Evolutionary conservation across 345 rosid genomes (phyloP).

Genomic region (Rhizophora apiculata): DNA sequence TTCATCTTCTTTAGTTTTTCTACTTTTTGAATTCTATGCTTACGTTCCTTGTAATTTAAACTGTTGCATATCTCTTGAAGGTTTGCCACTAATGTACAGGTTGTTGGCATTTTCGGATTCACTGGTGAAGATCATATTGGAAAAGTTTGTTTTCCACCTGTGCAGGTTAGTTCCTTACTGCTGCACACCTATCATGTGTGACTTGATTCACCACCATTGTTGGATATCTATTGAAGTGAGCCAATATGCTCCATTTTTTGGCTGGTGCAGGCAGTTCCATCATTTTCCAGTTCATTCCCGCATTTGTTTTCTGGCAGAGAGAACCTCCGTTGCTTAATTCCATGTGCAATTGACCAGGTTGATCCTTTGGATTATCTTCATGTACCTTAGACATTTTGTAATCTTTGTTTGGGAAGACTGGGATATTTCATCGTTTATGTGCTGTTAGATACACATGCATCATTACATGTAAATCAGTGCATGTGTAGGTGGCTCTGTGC

Average conservation of each 20-base stretch:
- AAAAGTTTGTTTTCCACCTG: constrained; percentile 88
- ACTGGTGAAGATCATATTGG: constrained; percentile 93
- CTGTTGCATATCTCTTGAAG: neutral
- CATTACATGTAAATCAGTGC: too few relatives aligned
- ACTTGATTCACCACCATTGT: neutral
- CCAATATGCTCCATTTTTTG: constrained; percentile 1
- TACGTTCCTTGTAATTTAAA: neutral
- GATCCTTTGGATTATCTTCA: constrained; percentile 2
- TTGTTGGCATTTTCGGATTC: constrained; percentile 86
- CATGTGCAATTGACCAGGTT: constrained; percentile 98
- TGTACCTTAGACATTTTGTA: too few relatives aligned
- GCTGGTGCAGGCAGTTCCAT: constrained; percentile 78
- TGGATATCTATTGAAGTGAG: neutral
- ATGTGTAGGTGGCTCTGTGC: too few relatives aligned
- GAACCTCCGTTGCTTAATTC: constrained; percentile 81
- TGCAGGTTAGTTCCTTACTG: constrained; percentile 54
- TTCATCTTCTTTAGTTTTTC: constrained; percentile 2
- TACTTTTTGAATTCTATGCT: neutral
- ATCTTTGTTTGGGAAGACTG: too few relatives aligned
- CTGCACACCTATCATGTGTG: constrained; percentile 2
- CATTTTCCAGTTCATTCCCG: constrained; percentile 90
- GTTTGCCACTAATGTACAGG: constrained; percentile 37
- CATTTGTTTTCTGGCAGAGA: constrained; percentile 74
- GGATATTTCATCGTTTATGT: too few relatives aligned
- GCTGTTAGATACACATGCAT: too few relatives aligned